Percentiles rank a stretch among this genome's conserved stretches.
Evolutionary conservation across 177 flowering plant species (phyloP).

Genomic region (Telopea speciosissima): DNA sequence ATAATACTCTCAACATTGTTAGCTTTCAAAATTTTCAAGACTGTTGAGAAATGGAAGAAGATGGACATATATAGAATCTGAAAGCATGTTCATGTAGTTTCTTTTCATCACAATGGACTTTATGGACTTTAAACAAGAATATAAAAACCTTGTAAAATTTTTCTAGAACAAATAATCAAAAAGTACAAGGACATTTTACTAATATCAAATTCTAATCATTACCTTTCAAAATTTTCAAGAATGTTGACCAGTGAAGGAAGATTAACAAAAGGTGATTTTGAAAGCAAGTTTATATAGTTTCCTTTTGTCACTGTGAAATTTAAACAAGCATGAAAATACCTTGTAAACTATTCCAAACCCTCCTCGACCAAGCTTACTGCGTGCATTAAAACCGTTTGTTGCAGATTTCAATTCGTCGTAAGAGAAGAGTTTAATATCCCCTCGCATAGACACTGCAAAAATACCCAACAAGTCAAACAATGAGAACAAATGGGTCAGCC

Average conservation of each 20-base stretch:
- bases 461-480: slow-evolving; percentile 7
- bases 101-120: too few species aligned
- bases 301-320: not conserved
- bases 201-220: too few species aligned
- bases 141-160: too few species aligned
- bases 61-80: not conserved
- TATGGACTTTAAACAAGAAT: too few species aligned
- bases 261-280: not conserved
- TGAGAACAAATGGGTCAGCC: not conserved
- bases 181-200: too few species aligned
- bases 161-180: too few species aligned
- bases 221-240: not conserved
- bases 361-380: slow-evolving; percentile 70
- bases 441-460: slow-evolving; percentile 31
- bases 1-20: too few species aligned
- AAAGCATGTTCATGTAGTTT: too few species aligned
- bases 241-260: not conserved
- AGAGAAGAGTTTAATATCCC: slow-evolving; percentile 39
- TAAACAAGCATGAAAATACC: slow-evolving; percentile 32
- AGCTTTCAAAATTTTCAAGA: not conserved
- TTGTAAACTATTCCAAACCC: slow-evolving; percentile 85
- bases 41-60: not conserved
- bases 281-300: not conserved
- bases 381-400: slow-evolving; percentile 51
- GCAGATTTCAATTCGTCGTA: slow-evolving; percentile 53